phyloP scores from a whole-genome alignment of 1,139 yeast genomes.

The Candida smagusa region DNA sequence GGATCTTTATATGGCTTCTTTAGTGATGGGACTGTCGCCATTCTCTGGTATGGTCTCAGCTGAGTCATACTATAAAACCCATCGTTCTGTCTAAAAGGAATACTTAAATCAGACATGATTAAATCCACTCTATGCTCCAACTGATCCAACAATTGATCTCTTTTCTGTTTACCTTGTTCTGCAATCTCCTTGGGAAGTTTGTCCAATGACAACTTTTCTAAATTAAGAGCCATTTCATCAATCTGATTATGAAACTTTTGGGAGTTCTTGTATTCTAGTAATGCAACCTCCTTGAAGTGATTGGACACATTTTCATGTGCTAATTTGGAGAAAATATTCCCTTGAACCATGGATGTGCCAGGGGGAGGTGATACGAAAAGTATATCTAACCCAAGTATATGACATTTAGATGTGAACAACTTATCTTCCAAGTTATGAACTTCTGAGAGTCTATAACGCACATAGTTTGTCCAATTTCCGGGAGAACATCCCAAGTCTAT shows the following conservation, averaged over 20 bases:
- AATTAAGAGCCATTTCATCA: constrained; percentile 14
- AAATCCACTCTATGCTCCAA: constrained; percentile 44
- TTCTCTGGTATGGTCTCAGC: constrained; percentile 61
- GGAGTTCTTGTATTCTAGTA: constrained; percentile 11
- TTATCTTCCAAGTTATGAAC: constrained; percentile 38
- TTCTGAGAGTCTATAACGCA: constrained; percentile 33
- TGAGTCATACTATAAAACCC: constrained; percentile 73
- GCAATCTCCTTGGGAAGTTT: constrained; percentile 11
- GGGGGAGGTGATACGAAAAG: constrained; percentile 73
- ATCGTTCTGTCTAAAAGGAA: constrained; percentile 60
- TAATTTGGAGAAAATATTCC: constrained; percentile 67
- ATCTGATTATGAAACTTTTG: constrained; percentile 18
- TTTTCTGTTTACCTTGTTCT: constrained; percentile 6
- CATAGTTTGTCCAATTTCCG: constrained; percentile 92
- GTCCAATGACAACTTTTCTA: constrained; percentile 13
- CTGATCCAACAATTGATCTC: constrained; percentile 7
- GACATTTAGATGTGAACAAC: constrained; percentile 54
- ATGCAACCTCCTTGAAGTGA: constrained; percentile 48
- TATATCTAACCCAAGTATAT: constrained; percentile 81
- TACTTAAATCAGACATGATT: constrained; percentile 84
- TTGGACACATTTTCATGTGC: constrained; percentile 62
- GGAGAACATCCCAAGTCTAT: constrained; percentile 79
- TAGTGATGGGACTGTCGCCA: constrained; percentile 24
- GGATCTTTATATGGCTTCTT: constrained; percentile 25
- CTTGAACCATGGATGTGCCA: constrained; percentile 82